Evolutionary conservation across 2,329 filamentous ascomycete genomes (phyloP).

Genomic region (Apiospora koreana): DNA sequence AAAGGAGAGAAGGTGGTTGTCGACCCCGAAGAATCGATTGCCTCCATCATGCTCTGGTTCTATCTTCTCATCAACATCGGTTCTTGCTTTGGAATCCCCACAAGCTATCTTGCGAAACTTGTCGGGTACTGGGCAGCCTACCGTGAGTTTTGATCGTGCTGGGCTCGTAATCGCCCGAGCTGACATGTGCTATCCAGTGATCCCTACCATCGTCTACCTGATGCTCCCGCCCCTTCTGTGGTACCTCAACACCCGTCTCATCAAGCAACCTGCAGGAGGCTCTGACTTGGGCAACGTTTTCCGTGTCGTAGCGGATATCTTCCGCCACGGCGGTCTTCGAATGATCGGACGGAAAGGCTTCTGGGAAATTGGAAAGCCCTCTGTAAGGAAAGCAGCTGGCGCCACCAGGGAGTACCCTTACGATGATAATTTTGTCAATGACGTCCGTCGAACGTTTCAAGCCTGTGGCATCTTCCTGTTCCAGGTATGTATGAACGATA

Average conservation of each 20-base stretch:
- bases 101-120: conserved; percentile 49
- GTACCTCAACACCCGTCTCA: conserved; percentile 37
- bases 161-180: conserved; percentile 27
- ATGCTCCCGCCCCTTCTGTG: conserved; percentile 56
- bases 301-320: conserved; percentile 58
- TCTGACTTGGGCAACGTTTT: conserved; percentile 60
- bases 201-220: conserved; percentile 7
- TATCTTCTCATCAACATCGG: conserved; percentile 47
- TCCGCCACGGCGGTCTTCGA: conserved; percentile 51
- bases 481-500: conserved; percentile 14
- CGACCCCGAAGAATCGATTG: conserved; percentile 68
- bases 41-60: conserved; percentile 67
- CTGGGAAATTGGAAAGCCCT: conserved; percentile 62
- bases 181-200: neutral
- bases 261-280: conserved; percentile 59
- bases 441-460: conserved; percentile 56
- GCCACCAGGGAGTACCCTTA: conserved; percentile 53
- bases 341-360: neutral
- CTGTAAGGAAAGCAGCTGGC: conserved; percentile 44
- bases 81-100: conserved; percentile 46
- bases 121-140: conserved; percentile 56
- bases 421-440: conserved; percentile 67
- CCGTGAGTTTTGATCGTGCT: conserved; percentile 60
- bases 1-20: conserved; percentile 70
- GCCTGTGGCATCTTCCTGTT: conserved; percentile 44